Percentiles rank a stretch among this genome's conserved stretches.
phyloP scores from a whole-genome alignment of 257 asterid species.

The Nicotiana attenuata region DNA sequence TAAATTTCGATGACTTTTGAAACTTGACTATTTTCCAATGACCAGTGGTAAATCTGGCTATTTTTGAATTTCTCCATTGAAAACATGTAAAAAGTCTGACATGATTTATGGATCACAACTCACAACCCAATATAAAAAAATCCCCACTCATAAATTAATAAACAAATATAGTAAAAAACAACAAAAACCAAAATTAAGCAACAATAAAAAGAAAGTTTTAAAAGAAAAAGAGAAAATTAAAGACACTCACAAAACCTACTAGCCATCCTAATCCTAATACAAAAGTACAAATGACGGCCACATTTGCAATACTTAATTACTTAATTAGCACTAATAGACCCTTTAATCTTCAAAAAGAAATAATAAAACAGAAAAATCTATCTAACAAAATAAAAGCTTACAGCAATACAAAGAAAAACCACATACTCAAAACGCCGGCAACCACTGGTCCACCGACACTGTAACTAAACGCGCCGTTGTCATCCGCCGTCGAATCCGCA shows the following conservation, averaged over 20 bases:
- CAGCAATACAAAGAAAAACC: not conserved
- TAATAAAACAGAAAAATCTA: not conserved
- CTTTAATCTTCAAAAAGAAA: not conserved
- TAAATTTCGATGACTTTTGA: too few species aligned
- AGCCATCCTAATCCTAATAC: not conserved
- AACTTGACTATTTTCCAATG: too few species aligned
- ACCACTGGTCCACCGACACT: not conserved
- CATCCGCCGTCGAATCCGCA: constrained; percentile 42
- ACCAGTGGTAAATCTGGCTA: too few species aligned
- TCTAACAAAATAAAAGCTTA: not conserved
- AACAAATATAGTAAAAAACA: not conserved
- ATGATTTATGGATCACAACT: not conserved
- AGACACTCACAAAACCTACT: not conserved
- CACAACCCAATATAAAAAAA: not conserved
- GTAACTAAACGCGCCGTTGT: not conserved
- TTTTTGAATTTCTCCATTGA: too few species aligned
- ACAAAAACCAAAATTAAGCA: not conserved
- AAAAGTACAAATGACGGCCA: not conserved
- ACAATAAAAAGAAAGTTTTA: too few species aligned
- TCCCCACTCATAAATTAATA: not conserved
- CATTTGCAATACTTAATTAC: too few species aligned
- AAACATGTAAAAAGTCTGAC: not conserved
- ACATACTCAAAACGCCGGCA: not conserved
- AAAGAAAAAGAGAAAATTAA: not conserved
- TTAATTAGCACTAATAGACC: not conserved